Conservation (phyloP, 805 yeast species). For the Sungouiella thailandica region DNA sequence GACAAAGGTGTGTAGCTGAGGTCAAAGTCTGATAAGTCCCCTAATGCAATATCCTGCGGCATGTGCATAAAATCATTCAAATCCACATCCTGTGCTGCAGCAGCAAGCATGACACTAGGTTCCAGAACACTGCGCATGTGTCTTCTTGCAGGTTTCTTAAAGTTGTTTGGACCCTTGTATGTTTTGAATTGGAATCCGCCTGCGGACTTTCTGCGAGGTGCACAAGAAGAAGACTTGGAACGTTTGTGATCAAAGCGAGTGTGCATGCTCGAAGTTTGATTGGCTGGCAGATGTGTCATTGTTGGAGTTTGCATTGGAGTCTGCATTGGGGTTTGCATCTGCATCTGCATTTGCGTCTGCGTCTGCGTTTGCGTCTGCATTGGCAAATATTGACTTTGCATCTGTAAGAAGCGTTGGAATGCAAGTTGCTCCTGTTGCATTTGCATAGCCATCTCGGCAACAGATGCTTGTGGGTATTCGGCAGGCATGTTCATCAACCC, state of each 20-base stretch:
- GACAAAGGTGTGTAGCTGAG: slow-evolving; percentile 3
- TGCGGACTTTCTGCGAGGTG: slow-evolving; percentile 15
- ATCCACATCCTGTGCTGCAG: slow-evolving; percentile 1
- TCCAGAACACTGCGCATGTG: slow-evolving; percentile 24
- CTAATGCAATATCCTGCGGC: slow-evolving; percentile 1
- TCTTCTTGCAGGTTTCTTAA: slow-evolving; percentile 14
- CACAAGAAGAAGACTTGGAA: slow-evolving; percentile 22
- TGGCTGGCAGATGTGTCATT: too few relatives aligned
- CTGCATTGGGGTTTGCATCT: slow-evolving; percentile 2
- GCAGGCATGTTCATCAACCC: slow-evolving; percentile 25
- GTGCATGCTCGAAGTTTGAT: too few relatives aligned
- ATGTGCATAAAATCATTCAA: slow-evolving; percentile 12
- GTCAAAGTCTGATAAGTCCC: slow-evolving; percentile 1
- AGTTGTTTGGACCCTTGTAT: slow-evolving; percentile 24
- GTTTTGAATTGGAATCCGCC: slow-evolving; percentile 25
- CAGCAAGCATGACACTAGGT: slow-evolving; percentile 1
- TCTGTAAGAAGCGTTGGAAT: slow-evolving; percentile 3
- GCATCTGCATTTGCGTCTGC: not conserved
- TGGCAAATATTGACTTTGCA: slow-evolving; percentile 2
- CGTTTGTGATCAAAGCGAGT: slow-evolving; percentile 10
- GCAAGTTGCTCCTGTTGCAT: slow-evolving; percentile 2
- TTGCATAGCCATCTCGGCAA: not conserved
- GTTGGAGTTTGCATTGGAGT: not conserved
- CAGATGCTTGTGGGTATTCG: slow-evolving; percentile 2
- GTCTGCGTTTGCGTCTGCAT: slow-evolving; percentile 1